These are phyloP conservation scores for Warburgia ugandensis DNA, from an alignment of 164 flowering plant species.

Conservation along the genomic window DNA sequence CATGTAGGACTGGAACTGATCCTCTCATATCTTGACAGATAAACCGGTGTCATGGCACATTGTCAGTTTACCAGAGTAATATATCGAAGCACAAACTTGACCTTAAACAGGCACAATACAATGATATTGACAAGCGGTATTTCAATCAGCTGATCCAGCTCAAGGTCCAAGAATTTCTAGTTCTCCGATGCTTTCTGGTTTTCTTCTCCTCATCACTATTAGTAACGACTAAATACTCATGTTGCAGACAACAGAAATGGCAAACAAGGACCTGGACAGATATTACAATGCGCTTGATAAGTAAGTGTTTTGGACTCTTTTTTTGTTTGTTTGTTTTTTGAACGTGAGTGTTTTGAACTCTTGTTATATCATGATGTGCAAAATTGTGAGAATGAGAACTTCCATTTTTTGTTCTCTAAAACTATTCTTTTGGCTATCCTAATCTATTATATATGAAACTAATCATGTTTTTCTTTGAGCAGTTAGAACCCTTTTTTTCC, in stretches of 20 bases:
- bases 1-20: conserved; percentile 1
- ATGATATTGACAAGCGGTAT: conserved; percentile 89
- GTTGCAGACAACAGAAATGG: conserved; percentile 97
- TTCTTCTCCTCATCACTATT: neutral
- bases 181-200: neutral
- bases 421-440: no score
- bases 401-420: no score
- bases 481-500: no score
- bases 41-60: conserved; percentile 69
- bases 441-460: no score
- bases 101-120: conserved; percentile 84
- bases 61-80: conserved; percentile 81
- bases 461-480: no score
- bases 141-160: conserved; percentile 91
- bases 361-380: no score
- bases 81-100: conserved; percentile 65
- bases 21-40: conserved; percentile 33
- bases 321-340: neutral
- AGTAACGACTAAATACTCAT: neutral
- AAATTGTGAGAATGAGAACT: no score
- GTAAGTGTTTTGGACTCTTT: conserved; percentile 34
- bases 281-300: conserved; percentile 97
- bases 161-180: conserved; percentile 45
- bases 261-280: conserved; percentile 96
- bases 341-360: no score